A percentile compares a stretch with the other conserved stretches of the same genome.
Conservation (phyloP, 495 filamentous ascomycete species). For the Cladorrhinum samala region DNA sequence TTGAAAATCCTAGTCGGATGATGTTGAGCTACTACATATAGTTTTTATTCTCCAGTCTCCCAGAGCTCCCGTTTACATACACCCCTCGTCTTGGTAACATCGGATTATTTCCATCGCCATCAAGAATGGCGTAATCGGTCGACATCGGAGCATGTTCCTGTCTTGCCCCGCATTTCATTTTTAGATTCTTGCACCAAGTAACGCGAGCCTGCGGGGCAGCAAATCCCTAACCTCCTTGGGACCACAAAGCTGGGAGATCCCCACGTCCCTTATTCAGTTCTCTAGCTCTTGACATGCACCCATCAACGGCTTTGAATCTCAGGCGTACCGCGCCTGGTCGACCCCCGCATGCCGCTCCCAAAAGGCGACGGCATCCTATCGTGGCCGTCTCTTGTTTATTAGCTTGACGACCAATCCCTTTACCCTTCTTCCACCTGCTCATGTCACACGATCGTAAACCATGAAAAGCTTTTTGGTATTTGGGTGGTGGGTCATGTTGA, state of each 20-base stretch:
- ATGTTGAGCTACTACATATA: background rate
- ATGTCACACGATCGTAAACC: background rate
- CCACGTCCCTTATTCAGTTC: background rate
- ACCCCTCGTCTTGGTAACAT: constrained; percentile 7
- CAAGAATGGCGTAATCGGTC: constrained; percentile 27
- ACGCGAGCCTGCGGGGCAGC: constrained; percentile 16
- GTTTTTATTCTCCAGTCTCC: background rate
- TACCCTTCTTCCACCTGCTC: background rate
- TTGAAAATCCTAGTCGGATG: background rate
- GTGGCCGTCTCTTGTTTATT: background rate
- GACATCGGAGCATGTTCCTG: constrained; percentile 21
- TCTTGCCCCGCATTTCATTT: constrained; percentile 3
- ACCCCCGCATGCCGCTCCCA: background rate
- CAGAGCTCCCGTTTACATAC: background rate
- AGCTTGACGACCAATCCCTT: background rate
- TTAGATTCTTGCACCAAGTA: too few relatives aligned
- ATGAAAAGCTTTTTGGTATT: background rate
- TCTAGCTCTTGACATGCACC: too few relatives aligned
- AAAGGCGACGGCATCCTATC: background rate
- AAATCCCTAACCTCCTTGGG: background rate
- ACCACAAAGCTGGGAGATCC: background rate
- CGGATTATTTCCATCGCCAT: constrained; percentile 4
- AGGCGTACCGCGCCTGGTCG: background rate
- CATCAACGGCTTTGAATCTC: background rate
- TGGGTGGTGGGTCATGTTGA: background rate